Percentiles rank a stretch among this genome's conserved stretches.
phyloP scores from a whole-genome alignment of 2,329 filamentous ascomycete species.

The Clathrospora elynae region DNA sequence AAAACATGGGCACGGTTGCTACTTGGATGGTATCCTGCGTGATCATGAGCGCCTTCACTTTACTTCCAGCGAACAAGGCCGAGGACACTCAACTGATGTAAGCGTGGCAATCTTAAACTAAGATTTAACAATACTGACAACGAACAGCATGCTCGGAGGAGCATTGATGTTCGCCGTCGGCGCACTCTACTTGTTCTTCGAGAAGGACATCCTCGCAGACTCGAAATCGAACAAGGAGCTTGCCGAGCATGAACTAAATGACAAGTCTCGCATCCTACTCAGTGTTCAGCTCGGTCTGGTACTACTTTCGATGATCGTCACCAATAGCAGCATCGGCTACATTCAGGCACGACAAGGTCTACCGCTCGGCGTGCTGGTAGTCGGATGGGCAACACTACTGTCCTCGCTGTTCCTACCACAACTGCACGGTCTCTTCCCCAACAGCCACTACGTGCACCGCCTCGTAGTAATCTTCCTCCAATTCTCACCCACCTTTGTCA shows the following conservation, averaged over 20 bases:
- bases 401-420: constrained; percentile 78
- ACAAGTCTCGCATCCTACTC: constrained; percentile 63
- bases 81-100: constrained; percentile 79
- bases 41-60: constrained; percentile 87
- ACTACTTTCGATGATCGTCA: constrained; percentile 81
- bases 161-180: constrained; percentile 77
- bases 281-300: constrained; percentile 79
- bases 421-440: constrained; percentile 78
- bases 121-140: constrained; percentile 13
- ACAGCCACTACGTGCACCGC: constrained; percentile 87
- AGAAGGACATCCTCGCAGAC: constrained; percentile 64
- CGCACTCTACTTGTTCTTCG: constrained; percentile 77
- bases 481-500: constrained; percentile 91
- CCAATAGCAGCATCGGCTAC: constrained; percentile 81
- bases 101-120: constrained; percentile 28
- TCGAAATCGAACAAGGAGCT: constrained; percentile 44
- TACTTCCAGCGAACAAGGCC: constrained; percentile 83
- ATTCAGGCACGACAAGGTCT: constrained; percentile 84
- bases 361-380: constrained; percentile 82
- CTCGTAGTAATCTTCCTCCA: constrained; percentile 88
- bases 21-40: constrained; percentile 79
- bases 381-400: constrained; percentile 81
- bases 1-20: constrained; percentile 66
- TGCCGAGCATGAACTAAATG: constrained; percentile 44
- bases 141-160: constrained; percentile 71